These are phyloP conservation scores for Prunus yedoensis DNA, from an alignment of 331 rosid species.

Conservation along the genomic window DNA sequence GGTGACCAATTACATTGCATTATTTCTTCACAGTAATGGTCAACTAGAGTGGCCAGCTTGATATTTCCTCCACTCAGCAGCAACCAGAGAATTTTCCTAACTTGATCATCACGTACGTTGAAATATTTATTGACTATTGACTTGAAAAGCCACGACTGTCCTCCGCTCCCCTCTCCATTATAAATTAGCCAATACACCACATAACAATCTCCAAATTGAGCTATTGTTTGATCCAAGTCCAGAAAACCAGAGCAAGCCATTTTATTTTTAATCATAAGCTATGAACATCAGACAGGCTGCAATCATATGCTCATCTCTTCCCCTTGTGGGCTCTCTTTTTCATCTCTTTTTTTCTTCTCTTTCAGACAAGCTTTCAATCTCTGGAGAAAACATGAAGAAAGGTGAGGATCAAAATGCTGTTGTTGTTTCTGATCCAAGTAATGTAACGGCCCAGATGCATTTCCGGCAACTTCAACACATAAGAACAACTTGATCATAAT, in stretches of 20 bases:
- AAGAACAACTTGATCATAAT: background rate
- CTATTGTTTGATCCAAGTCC: too few species aligned
- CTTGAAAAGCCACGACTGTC: background rate
- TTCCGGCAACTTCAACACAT: constrained; percentile 3
- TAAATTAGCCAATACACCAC: background rate
- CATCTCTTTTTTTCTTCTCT: constrained; percentile 33
- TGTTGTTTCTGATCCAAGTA: constrained; percentile 6
- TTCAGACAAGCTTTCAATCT: background rate
- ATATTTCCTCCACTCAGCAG: too few species aligned
- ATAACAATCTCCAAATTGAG: background rate
- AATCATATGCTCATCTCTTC: constrained; percentile 33
- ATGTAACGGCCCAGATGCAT: background rate
- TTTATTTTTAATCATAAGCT: background rate
- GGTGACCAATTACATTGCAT: too few species aligned
- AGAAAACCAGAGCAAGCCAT: too few species aligned
- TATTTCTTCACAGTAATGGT: too few species aligned
- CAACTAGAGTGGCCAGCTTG: too few species aligned
- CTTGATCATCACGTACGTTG: background rate
- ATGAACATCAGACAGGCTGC: constrained; percentile 40
- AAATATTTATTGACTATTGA: background rate
- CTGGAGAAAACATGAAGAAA: constrained; percentile 13
- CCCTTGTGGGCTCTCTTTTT: constrained; percentile 34
- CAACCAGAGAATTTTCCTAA: background rate
- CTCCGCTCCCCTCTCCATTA: background rate
- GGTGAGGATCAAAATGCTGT: constrained; percentile 1